phyloP scores from a whole-genome alignment of 1,139 yeast species.

The Ogataea hybrid region DNA sequence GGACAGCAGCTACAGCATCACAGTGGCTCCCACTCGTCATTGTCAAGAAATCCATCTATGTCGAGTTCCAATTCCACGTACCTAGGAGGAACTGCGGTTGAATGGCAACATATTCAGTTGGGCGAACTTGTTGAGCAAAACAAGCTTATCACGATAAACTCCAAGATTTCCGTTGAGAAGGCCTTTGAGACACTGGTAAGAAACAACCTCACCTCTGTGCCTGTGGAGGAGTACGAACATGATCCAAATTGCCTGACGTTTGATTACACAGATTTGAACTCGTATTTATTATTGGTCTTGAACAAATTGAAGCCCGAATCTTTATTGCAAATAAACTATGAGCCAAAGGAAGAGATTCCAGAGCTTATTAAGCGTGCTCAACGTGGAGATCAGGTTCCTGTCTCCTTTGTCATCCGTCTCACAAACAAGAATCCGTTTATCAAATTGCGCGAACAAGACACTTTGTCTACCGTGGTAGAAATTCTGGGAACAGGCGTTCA shows the following conservation, averaged over 20 bases:
- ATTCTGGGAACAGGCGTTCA: conserved; percentile 91
- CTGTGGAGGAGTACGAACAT: conserved; percentile 56
- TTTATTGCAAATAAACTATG: conserved; percentile 28
- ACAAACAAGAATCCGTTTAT: conserved; percentile 88
- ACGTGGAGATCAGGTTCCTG: conserved; percentile 73
- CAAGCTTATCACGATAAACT: conserved; percentile 67
- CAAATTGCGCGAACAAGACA: conserved; percentile 66
- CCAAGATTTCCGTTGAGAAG: conserved; percentile 68
- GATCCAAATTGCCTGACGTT: conserved; percentile 75
- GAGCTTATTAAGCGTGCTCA: conserved; percentile 48
- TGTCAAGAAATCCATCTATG: conserved; percentile 33
- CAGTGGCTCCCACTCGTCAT: conserved; percentile 2
- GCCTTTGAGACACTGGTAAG: conserved; percentile 77
- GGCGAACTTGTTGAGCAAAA: conserved; percentile 76
- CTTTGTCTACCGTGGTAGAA: conserved; percentile 73
- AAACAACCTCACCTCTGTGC: conserved; percentile 79
- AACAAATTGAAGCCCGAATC: conserved; percentile 34
- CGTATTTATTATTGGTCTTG: conserved; percentile 47
- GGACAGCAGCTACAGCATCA: conserved; percentile 1
- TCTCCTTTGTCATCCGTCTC: conserved; percentile 69
- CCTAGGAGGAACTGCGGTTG: conserved; percentile 35
- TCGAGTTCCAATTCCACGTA: conserved; percentile 27
- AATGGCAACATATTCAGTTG: conserved; percentile 75
- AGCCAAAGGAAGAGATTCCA: conserved; percentile 33
- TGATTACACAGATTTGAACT: conserved; percentile 88